Conservation (phyloP, 768 basidiomycete species). For the Leccinum barrowsii region DNA sequence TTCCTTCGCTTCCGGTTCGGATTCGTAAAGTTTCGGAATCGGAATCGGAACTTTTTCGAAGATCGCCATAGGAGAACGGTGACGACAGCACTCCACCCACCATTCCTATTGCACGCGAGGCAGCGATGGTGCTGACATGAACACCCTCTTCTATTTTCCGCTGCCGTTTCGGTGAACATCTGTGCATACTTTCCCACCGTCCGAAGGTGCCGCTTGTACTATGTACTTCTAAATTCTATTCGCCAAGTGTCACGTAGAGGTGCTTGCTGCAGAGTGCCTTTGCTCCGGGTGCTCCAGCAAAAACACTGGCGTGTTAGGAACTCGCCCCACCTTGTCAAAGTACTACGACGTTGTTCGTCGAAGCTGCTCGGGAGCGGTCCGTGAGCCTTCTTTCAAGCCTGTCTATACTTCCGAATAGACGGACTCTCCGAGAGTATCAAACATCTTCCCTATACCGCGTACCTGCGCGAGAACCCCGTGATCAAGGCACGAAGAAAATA, state of each 20-base stretch:
- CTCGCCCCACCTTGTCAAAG: slow-evolving; percentile 76
- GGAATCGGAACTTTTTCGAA: no score
- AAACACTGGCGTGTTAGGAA: slow-evolving; percentile 78
- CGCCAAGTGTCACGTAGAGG: slow-evolving; percentile 46
- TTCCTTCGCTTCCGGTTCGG: no score
- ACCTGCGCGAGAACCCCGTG: slow-evolving; percentile 42
- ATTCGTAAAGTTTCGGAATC: no score
- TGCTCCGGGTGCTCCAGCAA: slow-evolving; percentile 65
- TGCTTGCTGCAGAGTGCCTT: slow-evolving; percentile 67
- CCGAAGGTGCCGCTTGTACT: no score
- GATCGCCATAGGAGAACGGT: no score
- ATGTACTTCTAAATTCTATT: slow-evolving; percentile 17
- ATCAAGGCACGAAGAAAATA: neutral
- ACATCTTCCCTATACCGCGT: slow-evolving; percentile 88
- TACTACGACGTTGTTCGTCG: slow-evolving; percentile 59
- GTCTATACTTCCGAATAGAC: slow-evolving; percentile 69
- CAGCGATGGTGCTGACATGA: no score
- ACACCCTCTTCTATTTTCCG: no score
- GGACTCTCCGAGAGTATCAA: slow-evolving; percentile 73
- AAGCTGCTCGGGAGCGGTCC: slow-evolving; percentile 43
- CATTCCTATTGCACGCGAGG: no score
- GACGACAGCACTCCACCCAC: no score
- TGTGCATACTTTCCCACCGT: no score
- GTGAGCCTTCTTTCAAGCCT: slow-evolving; percentile 42
- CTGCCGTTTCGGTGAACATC: no score